Percentiles rank a stretch among this genome's conserved stretches.
These are phyloP conservation scores for Epithele typhae DNA, from an alignment of 768 basidiomycete species.

Conservation along the genomic window DNA sequence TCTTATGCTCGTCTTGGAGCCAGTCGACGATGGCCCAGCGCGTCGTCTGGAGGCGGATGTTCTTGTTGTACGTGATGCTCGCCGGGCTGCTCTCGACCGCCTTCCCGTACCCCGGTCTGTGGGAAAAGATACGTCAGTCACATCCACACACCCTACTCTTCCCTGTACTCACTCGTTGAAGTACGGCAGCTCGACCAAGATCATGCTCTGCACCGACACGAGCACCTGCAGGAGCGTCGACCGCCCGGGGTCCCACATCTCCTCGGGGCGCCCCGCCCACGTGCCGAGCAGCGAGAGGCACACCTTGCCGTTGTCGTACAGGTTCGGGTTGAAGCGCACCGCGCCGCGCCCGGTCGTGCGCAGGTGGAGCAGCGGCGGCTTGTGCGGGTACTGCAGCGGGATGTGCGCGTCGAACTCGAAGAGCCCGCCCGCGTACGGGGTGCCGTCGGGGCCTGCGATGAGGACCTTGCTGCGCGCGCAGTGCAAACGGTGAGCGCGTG, in stretches of 20 bases:
- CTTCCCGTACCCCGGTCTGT: constrained; percentile 45
- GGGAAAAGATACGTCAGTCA: neutral
- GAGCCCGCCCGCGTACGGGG: constrained; percentile 65
- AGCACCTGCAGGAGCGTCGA: constrained; percentile 56
- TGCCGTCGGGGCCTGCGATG: constrained; percentile 62
- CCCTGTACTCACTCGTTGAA: constrained; percentile 53
- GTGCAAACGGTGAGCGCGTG: no score
- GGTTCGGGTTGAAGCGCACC: constrained; percentile 54
- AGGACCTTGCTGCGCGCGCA: constrained; percentile 39
- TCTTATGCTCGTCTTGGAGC: constrained; percentile 38
- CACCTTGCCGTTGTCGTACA: constrained; percentile 46
- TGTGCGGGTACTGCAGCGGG: constrained; percentile 45
- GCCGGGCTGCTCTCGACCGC: constrained; percentile 30
- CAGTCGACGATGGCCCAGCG: constrained; percentile 54
- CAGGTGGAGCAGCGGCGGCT: constrained; percentile 45
- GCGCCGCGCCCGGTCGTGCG: constrained; percentile 47
- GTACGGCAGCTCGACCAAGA: constrained; percentile 48
- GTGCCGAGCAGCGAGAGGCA: constrained; percentile 54
- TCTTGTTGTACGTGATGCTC: constrained; percentile 44
- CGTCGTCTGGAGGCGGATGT: constrained; percentile 39
- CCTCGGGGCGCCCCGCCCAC: constrained; percentile 46
- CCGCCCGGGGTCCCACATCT: constrained; percentile 45
- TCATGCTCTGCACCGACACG: constrained; percentile 58
- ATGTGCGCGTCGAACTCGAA: constrained; percentile 61
- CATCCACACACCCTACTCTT: no score